Percentiles rank a stretch among this genome's conserved stretches.
Evolutionary conservation across 371 early-diverging fungal species (phyloP).

Genomic region (Amoeboaphelidium protococcarum): DNA sequence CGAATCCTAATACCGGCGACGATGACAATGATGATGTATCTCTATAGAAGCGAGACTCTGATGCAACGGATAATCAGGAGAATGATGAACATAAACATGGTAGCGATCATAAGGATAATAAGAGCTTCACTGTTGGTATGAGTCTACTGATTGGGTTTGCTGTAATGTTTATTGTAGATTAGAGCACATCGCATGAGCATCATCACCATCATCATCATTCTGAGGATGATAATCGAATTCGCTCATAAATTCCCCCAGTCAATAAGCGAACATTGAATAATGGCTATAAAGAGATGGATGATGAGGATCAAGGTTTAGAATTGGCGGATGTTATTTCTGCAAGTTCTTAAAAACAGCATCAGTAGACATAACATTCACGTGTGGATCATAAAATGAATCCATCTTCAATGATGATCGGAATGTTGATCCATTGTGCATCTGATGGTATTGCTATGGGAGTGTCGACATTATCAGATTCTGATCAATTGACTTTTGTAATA

Average conservation of each 20-base stretch:
- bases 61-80: conserved; percentile 1
- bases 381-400: background rate
- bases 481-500: conserved; percentile 41
- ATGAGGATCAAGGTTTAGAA: no score
- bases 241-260: no score
- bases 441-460: conserved; percentile 88
- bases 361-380: background rate
- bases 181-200: conserved; percentile 13
- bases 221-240: no score
- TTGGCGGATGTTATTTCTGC: no score
- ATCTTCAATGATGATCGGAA: conserved; percentile 40
- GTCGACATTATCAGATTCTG: conserved; percentile 15
- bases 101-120: conserved; percentile 1
- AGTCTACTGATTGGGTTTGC: conserved; percentile 55
- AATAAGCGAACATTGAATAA: no score
- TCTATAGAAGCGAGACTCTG: conserved; percentile 7
- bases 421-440: conserved; percentile 75
- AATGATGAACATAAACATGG: conserved; percentile 5
- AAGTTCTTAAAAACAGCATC: no score
- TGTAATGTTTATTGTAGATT: conserved; percentile 68
- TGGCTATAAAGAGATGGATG: no score
- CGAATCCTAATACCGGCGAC: conserved; percentile 1
- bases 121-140: conserved; percentile 31
- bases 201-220: background rate
- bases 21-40: conserved; percentile 1